A percentile compares a stretch with the other conserved stretches of the same genome.
Evolutionary conservation across 306 rosid genomes (phyloP).

Genomic region (Vigna trinervia): DNA sequence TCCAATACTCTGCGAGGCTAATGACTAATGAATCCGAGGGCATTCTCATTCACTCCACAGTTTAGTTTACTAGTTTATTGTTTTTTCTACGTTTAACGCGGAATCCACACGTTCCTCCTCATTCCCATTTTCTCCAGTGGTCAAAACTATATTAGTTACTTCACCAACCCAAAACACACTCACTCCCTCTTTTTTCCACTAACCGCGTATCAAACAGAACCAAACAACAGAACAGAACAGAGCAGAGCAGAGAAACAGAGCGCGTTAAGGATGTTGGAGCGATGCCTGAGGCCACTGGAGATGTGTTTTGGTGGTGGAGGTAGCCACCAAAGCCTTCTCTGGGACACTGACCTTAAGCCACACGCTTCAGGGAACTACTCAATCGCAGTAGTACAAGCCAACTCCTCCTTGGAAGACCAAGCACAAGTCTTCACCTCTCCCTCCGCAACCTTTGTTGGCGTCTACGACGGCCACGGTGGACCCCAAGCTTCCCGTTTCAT

Average conservation of each 20-base stretch:
- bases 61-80: background rate
- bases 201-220: conserved; percentile 16
- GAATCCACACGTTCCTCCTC: conserved; percentile 52
- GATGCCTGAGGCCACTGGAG: conserved; percentile 46
- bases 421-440: conserved; percentile 54
- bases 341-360: conserved; percentile 50
- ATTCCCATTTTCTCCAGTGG: conserved; percentile 30
- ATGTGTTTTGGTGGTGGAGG: conserved; percentile 50
- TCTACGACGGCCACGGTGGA: conserved; percentile 82
- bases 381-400: conserved; percentile 56
- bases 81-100: conserved; percentile 49
- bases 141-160: background rate
- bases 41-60: background rate
- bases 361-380: conserved; percentile 53
- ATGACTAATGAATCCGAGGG: background rate
- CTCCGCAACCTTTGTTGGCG: conserved; percentile 59
- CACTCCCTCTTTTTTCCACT: conserved; percentile 32
- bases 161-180: conserved; percentile 42
- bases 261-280: conserved; percentile 47
- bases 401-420: conserved; percentile 54
- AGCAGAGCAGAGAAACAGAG: background rate
- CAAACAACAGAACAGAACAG: background rate
- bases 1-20: background rate
- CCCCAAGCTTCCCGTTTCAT: conserved; percentile 76
- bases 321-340: conserved; percentile 40